Base-by-base conservation (phyloP, 345 rosid species). In the Rhizophora mangle region DNA sequence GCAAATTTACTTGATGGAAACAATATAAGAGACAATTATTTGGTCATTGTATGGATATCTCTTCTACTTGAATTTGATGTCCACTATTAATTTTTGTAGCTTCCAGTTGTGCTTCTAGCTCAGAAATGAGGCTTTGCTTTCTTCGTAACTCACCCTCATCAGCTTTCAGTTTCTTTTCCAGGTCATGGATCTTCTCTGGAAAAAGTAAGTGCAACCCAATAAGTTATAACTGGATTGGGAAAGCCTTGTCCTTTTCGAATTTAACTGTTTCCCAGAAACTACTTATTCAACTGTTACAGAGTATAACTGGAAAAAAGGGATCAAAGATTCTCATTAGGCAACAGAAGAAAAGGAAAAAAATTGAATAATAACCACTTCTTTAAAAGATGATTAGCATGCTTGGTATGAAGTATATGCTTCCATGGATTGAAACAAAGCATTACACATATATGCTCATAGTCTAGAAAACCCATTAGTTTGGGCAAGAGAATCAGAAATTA, bases 151-250 rank as follows among this genome's bases (percentile, higher is more conserved):
- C 87, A 27, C 70, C 80, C 72, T 85, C 88, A 10, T 75, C 67
- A 47, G 66, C 73, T 72, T 72, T 69, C 39, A 79, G 68, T 82
- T 80, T 87, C 58, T 73, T 82, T 82, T 89, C 89, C 68, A 89
- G 77, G 60, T 76, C 73, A 70, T 27, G 29, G 65, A 89, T 84
- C 73, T 63, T 92, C 74, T 85, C 98, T 92, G 85, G 72, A 77
- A 11, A 29, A 65, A 71, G 66, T 46, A 32, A 46, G 73, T 22
- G 46, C 37, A 54, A 63, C 4, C 49, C 34, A 21, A 58, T 19
- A 59, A 66, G n/a, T 46, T 49, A 29, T 19, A 49, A 22, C 19
- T 10, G 10, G 62, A 54, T 36, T 46, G 26, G 29, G 54, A 54
- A 62, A 62, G 54, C 19, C 59, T 10, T 24, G 49, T 9, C 19